These are phyloP conservation scores for Pholiota conissans DNA, from an alignment of 768 basidiomycete genomes.

Conservation along the genomic window DNA sequence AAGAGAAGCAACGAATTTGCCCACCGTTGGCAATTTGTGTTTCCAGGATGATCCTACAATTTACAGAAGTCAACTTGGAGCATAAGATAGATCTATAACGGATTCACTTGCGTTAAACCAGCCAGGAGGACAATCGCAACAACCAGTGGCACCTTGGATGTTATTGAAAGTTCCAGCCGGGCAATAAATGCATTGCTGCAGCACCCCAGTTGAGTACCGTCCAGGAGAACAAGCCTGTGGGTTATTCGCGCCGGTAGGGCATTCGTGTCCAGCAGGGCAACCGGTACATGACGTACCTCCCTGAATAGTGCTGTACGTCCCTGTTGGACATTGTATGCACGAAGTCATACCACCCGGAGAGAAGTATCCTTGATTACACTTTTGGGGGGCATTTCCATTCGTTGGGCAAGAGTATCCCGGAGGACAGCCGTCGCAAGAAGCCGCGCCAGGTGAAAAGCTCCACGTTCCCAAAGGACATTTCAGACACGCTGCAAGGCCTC, in stretches of 20 bases:
- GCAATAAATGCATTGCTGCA: constrained; percentile 20
- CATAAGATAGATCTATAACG: not conserved
- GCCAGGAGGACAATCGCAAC: constrained; percentile 27
- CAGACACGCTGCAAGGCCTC: too few relatives aligned
- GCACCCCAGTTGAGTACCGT: constrained; percentile 23
- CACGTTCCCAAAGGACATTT: too few relatives aligned
- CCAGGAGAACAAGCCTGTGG: constrained; percentile 27
- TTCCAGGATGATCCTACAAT: constrained; percentile 19
- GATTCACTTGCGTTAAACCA: constrained; percentile 23
- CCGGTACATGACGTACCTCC: not conserved
- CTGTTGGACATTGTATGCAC: not conserved
- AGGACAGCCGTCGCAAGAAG: not conserved
- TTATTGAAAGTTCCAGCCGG: constrained; percentile 25
- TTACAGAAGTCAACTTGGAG: not conserved
- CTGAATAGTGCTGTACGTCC: not conserved
- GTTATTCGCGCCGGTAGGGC: constrained; percentile 16
- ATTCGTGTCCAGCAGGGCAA: constrained; percentile 23
- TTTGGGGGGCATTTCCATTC: not conserved
- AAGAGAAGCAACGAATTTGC: not conserved
- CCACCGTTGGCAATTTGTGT: constrained; percentile 23
- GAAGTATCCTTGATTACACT: not conserved
- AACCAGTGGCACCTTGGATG: constrained; percentile 23
- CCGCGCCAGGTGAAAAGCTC: not conserved
- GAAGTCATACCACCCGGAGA: not conserved
- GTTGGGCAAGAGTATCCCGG: not conserved